Conservation (phyloP, 768 basidiomycete species). For the Macrolepiota albuminosa region DNA sequence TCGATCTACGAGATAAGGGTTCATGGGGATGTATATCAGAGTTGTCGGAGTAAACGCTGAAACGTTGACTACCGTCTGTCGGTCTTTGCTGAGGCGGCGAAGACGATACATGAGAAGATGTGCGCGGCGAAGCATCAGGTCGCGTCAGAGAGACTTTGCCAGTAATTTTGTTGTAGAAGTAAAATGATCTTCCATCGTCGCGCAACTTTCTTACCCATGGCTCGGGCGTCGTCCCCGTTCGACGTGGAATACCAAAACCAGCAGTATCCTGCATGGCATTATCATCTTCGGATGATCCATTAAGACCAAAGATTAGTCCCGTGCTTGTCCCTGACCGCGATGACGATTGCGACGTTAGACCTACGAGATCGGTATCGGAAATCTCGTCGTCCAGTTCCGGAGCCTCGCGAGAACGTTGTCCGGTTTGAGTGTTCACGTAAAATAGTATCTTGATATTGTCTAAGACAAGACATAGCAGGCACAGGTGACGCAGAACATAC, state of each 20-base stretch:
- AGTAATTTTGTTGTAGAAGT: constrained; percentile 69
- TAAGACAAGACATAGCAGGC: neutral
- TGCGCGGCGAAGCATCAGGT: constrained; percentile 36
- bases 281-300: constrained; percentile 30
- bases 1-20: constrained; percentile 20
- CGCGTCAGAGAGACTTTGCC: constrained; percentile 66
- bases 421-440: constrained; percentile 91
- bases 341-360: constrained; percentile 51
- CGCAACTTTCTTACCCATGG: constrained; percentile 81
- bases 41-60: constrained; percentile 76
- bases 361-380: constrained; percentile 60
- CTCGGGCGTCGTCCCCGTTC: constrained; percentile 62
- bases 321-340: constrained; percentile 53
- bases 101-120: constrained; percentile 12
- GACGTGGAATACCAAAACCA: constrained; percentile 58
- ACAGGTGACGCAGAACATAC: constrained; percentile 36
- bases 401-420: constrained; percentile 78
- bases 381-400: constrained; percentile 70
- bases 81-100: constrained; percentile 24
- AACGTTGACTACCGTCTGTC: constrained; percentile 34
- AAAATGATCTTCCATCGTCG: constrained; percentile 80
- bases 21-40: constrained; percentile 63
- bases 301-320: constrained; percentile 42
- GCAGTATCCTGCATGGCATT: constrained; percentile 34
- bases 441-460: constrained; percentile 62